phyloP scores from a whole-genome alignment of 441 rosid genomes.

The Pelargonium australe region DNA sequence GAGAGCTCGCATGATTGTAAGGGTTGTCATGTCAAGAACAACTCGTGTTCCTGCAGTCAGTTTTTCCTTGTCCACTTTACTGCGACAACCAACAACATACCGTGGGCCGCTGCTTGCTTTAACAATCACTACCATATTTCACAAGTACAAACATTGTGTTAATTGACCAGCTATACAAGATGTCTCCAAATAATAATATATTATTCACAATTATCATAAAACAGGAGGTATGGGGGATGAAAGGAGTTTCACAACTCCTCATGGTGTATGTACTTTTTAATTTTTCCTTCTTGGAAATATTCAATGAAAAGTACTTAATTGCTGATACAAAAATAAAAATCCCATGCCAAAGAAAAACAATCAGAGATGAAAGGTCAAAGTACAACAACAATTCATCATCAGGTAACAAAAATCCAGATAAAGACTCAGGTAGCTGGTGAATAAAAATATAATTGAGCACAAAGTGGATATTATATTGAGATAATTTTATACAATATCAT shows the following conservation, averaged over 20 bases:
- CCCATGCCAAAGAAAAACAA: no score
- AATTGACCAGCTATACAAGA: background rate
- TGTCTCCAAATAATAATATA: background rate
- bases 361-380: no score
- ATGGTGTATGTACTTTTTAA: no score
- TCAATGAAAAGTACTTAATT: no score
- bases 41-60: constrained; percentile 76
- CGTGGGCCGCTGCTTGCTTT: constrained; percentile 69
- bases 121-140: constrained; percentile 48
- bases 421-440: constrained; percentile 1
- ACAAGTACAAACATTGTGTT: background rate
- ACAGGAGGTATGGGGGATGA: no score
- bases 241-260: no score
- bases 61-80: constrained; percentile 73
- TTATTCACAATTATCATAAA: background rate
- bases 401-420: background rate
- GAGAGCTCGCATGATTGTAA: constrained; percentile 80
- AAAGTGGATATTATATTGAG: background rate
- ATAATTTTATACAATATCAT: background rate
- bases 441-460: background rate
- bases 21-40: constrained; percentile 62
- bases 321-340: no score
- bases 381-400: background rate
- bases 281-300: no score
- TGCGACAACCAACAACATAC: constrained; percentile 80